Evolutionary conservation across 75 land plant genomes (phyloP).

Genomic region (Gnetum montanum): DNA sequence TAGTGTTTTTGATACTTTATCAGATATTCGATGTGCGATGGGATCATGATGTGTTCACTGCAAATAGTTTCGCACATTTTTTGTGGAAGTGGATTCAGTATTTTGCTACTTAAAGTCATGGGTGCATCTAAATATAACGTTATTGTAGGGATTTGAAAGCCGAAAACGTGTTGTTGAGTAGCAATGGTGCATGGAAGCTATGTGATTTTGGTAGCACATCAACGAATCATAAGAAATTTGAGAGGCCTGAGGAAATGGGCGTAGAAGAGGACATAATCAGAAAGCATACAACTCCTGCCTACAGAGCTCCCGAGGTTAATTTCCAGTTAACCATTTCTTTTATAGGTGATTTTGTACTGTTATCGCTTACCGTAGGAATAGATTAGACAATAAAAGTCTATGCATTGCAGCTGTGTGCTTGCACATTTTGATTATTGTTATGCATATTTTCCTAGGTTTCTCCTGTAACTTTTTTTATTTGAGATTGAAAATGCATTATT

Average conservation of each 20-base stretch:
- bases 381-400: no score
- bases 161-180: slow-evolving; percentile 80
- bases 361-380: no score
- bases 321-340: not conserved
- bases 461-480: no score
- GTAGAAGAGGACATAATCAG: slow-evolving; percentile 94
- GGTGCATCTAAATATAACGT: no score
- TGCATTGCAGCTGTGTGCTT: no score
- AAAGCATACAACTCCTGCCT: slow-evolving; percentile 97
- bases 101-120: no score
- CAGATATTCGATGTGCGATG: not conserved
- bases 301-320: slow-evolving; percentile 94
- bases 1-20: not conserved
- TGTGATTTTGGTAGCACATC: slow-evolving; percentile 99
- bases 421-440: not conserved
- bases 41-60: not conserved
- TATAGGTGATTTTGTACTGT: no score
- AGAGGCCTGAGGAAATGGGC: slow-evolving; percentile 96
- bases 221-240: slow-evolving; percentile 90
- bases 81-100: no score
- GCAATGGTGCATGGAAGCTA: slow-evolving; percentile 89
- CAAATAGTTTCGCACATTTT: no score
- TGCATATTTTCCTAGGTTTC: not conserved
- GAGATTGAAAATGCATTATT: not conserved
- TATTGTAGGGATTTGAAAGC: slow-evolving; percentile 83